phyloP scores from a whole-genome alignment of 352 stramenopile species.

The Phytophthora vignae region DNA sequence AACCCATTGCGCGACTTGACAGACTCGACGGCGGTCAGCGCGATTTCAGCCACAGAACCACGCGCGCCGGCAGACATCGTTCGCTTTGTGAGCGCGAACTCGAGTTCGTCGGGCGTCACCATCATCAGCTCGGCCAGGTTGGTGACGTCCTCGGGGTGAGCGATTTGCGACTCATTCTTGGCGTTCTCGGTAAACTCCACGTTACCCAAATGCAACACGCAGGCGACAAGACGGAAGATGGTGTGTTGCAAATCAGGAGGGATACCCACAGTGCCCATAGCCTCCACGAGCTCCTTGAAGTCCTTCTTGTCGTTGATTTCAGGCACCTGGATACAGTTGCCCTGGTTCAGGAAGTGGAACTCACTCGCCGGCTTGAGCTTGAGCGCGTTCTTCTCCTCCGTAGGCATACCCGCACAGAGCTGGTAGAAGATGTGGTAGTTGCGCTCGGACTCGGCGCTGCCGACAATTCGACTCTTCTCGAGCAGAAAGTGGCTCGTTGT shows the following conservation, averaged over 20 bases:
- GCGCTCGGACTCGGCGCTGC: conserved; percentile 92
- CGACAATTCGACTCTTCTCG: conserved; percentile 97
- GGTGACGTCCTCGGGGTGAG: conserved; percentile 68
- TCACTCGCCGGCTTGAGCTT: conserved; percentile 90
- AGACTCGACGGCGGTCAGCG: conserved; percentile 82
- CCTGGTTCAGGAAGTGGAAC: conserved; percentile 95
- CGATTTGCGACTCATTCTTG: conserved; percentile 82
- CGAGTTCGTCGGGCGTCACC: conserved; percentile 82
- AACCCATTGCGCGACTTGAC: conserved; percentile 94
- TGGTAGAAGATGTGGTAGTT: conserved; percentile 99
- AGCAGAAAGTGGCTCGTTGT: conserved; percentile 97
- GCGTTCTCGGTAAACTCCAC: conserved; percentile 92
- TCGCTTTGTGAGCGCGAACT: conserved; percentile 90
- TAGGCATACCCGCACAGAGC: conserved; percentile 87
- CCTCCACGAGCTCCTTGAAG: conserved; percentile 93
- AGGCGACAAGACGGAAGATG: conserved; percentile 96
- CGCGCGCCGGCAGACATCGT: conserved; percentile 89
- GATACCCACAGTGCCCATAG: conserved; percentile 94
- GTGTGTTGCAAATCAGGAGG: conserved; percentile 89
- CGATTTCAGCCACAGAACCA: conserved; percentile 88
- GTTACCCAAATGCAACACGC: conserved; percentile 98
- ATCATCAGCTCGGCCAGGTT: conserved; percentile 88
- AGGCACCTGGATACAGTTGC: conserved; percentile 92
- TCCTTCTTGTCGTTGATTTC: conserved; percentile 96
- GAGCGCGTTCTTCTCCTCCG: conserved; percentile 74